These are phyloP conservation scores for Kitagawia praeruptora DNA, from an alignment of 129 eudicot species.

Conservation along the genomic window DNA sequence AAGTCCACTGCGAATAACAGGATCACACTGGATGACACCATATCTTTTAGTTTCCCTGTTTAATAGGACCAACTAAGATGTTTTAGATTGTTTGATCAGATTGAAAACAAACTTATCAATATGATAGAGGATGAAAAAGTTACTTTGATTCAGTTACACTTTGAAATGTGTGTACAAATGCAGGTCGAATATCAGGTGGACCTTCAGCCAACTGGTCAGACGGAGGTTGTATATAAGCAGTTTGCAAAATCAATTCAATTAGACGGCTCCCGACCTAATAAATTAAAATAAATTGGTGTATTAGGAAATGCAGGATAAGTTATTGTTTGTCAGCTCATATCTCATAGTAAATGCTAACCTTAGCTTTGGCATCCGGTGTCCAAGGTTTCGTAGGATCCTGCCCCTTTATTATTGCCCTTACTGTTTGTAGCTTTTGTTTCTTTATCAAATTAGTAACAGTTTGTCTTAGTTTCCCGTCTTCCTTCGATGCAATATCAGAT, in stretches of 20 bases:
- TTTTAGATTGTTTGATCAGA: neutral
- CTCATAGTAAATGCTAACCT: constrained; percentile 38
- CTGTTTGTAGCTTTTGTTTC: constrained; percentile 66
- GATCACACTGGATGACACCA: constrained; percentile 90
- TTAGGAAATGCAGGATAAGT: neutral
- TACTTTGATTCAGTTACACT: constrained; percentile 50
- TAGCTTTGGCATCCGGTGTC: constrained; percentile 68
- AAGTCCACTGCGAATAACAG: constrained; percentile 65
- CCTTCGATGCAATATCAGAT: constrained; percentile 17
- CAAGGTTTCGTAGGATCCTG: constrained; percentile 61
- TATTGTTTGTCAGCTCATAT: neutral
- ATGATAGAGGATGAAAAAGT: constrained; percentile 4
- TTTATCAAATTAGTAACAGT: constrained; percentile 56
- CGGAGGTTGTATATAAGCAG: constrained; percentile 81
- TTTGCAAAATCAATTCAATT: constrained; percentile 66
- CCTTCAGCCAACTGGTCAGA: constrained; percentile 51
- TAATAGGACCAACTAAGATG: constrained; percentile 10
- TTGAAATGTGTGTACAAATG: constrained; percentile 58
- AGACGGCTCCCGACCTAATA: constrained; percentile 83
- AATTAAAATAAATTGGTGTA: neutral
- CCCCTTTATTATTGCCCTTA: constrained; percentile 46
- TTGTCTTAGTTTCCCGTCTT: constrained; percentile 42
- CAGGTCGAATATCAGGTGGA: constrained; percentile 88
- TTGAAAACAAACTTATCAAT: neutral
- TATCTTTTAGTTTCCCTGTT: constrained; percentile 56